Evolutionary conservation across 805 yeast genomes (phyloP).

Genomic region (Millerozyma miso): DNA sequence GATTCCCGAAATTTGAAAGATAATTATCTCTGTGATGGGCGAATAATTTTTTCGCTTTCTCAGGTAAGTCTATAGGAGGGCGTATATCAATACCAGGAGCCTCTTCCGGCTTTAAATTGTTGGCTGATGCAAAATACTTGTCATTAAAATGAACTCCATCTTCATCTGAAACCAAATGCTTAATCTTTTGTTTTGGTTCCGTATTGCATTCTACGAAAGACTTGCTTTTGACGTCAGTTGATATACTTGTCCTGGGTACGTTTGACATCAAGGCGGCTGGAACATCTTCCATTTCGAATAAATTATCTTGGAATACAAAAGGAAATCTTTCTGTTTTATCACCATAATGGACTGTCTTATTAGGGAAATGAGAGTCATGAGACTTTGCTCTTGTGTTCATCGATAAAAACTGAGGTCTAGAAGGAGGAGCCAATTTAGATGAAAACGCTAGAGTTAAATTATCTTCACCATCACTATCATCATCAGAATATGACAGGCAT

Average conservation of each 20-base stretch:
- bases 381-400: slow-evolving; percentile 34
- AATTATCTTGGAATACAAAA: slow-evolving; percentile 24
- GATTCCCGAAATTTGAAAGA: neutral
- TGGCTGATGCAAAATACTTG: neutral
- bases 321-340: slow-evolving; percentile 23
- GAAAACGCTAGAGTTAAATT: slow-evolving; percentile 43
- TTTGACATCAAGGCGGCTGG: slow-evolving; percentile 35
- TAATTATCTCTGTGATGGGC: slow-evolving; percentile 3
- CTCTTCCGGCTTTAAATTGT: neutral
- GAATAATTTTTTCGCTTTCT: slow-evolving; percentile 1
- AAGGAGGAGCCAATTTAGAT: slow-evolving; percentile 32
- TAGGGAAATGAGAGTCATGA: slow-evolving; percentile 39
- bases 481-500: slow-evolving; percentile 10
- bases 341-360: slow-evolving; percentile 13
- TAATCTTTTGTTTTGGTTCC: slow-evolving; percentile 9
- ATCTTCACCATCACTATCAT: slow-evolving; percentile 35
- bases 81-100: slow-evolving; percentile 20
- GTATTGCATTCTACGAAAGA: slow-evolving; percentile 7
- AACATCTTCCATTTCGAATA: slow-evolving; percentile 38
- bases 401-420: slow-evolving; percentile 31
- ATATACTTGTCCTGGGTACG: slow-evolving; percentile 24
- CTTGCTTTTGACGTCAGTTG: slow-evolving; percentile 10
- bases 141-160: neutral
- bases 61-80: slow-evolving; percentile 9
- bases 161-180: slow-evolving; percentile 11